These are phyloP conservation scores for Amanita exitialis DNA, from an alignment of 768 basidiomycete genomes.

Conservation along the genomic window DNA sequence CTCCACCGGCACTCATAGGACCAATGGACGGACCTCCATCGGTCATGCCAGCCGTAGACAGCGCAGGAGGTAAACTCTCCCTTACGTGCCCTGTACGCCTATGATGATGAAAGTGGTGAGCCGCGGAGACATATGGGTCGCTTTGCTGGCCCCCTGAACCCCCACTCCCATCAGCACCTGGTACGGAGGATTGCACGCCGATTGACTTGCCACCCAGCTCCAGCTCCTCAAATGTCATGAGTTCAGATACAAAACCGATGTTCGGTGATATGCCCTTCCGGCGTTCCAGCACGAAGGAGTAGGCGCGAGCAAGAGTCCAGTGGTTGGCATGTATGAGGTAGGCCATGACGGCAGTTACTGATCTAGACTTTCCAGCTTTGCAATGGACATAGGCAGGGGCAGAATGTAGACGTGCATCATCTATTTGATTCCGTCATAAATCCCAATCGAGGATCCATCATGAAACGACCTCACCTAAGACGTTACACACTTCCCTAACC, in stretches of 20 bases:
- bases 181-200: slow-evolving; percentile 43
- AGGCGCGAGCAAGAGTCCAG: slow-evolving; percentile 90
- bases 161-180: slow-evolving; percentile 10
- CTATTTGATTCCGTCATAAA: slow-evolving; percentile 27
- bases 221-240: slow-evolving; percentile 93
- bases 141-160: slow-evolving; percentile 14
- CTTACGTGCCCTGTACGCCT: slow-evolving; percentile 57
- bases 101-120: slow-evolving; percentile 23
- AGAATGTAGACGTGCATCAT: slow-evolving; percentile 85
- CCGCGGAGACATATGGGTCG: slow-evolving; percentile 31
- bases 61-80: slow-evolving; percentile 64
- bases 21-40: slow-evolving; percentile 20
- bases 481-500: slow-evolving; percentile 76
- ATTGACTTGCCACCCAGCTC: slow-evolving; percentile 73
- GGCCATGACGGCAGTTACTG: slow-evolving; percentile 93
- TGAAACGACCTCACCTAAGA: slow-evolving; percentile 53
- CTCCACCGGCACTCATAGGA: slow-evolving; percentile 21
- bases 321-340: slow-evolving; percentile 97
- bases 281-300: slow-evolving; percentile 84
- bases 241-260: slow-evolving; percentile 94
- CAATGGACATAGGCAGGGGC: slow-evolving; percentile 93
- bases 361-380: slow-evolving; percentile 91
- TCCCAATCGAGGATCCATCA: background rate
- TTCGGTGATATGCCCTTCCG: slow-evolving; percentile 94
- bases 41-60: slow-evolving; percentile 23